Conservation (phyloP, 2,329 filamentous ascomycete species). For the Ceratocystis papillata region DNA sequence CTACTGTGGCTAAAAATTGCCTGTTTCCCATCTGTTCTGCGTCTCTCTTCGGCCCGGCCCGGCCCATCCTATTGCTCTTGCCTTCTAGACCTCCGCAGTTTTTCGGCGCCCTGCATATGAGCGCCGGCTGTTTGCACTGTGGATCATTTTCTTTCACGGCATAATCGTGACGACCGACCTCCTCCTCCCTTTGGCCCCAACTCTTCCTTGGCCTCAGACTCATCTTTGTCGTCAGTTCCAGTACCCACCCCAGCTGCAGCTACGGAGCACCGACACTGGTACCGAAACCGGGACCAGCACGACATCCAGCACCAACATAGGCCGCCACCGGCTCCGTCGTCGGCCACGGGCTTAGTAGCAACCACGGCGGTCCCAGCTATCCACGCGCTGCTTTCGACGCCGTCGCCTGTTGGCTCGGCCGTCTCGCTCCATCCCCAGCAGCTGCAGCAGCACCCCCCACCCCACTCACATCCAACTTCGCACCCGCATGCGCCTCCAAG, state of each 20-base stretch:
- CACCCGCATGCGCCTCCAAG: constrained; percentile 1
- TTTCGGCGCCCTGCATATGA: constrained; percentile 25
- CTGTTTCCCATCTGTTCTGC: neutral
- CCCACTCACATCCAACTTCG: neutral
- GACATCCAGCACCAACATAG: neutral
- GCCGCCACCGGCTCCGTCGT: constrained; percentile 11
- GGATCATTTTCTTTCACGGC: constrained; percentile 24
- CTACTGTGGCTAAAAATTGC: neutral
- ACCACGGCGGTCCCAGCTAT: constrained; percentile 16
- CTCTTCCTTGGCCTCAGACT: constrained; percentile 1
- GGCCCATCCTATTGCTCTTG: neutral
- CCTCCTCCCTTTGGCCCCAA: constrained; percentile 20
- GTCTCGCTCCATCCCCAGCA: constrained; percentile 22
- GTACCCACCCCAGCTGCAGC: neutral
- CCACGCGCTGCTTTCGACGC: constrained; percentile 21
- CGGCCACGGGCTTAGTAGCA: constrained; percentile 16
- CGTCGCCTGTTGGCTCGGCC: constrained; percentile 19
- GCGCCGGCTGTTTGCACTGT: constrained; percentile 20
- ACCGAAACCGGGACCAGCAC: constrained; percentile 6
- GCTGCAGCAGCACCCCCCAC: constrained; percentile 13
- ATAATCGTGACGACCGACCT: constrained; percentile 23
- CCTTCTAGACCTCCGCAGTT: constrained; percentile 16
- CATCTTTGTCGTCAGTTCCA: no score
- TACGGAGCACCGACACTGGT: constrained; percentile 12
- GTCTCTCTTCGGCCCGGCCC: neutral